Conservation (phyloP, 805 yeast species). For the Pichia nanzhaoensis region DNA sequence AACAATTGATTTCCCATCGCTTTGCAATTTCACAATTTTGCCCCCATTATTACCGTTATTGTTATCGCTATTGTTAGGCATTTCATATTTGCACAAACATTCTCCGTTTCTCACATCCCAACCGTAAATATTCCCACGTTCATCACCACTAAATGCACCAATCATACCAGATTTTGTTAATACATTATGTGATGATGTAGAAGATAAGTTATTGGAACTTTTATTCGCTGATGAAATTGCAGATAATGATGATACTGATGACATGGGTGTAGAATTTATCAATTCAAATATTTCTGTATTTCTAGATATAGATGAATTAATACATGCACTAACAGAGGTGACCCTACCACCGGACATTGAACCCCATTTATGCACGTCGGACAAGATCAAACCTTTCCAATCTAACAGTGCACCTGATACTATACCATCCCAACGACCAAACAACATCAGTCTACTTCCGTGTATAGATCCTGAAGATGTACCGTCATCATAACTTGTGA, state of each 20-base stretch:
- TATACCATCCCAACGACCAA: slow-evolving; percentile 32
- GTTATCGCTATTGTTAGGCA: neutral
- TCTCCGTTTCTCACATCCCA: slow-evolving; percentile 29
- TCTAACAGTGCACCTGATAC: slow-evolving; percentile 24
- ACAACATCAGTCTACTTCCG: slow-evolving; percentile 22
- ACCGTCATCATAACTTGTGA: slow-evolving; percentile 25
- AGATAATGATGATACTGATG: slow-evolving; percentile 1
- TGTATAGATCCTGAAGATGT: slow-evolving; percentile 1
- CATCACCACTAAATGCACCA: slow-evolving; percentile 29
- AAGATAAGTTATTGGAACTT: neutral
- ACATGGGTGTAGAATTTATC: neutral
- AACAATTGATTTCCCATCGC: slow-evolving; percentile 26
- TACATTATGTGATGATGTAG: slow-evolving; percentile 13
- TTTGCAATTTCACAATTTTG: slow-evolving; percentile 20
- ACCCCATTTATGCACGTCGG: slow-evolving; percentile 11
- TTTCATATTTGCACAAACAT: neutral
- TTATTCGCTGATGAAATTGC: neutral
- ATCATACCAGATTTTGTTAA: slow-evolving; percentile 23
- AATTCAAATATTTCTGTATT: neutral
- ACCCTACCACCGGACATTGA: slow-evolving; percentile 9
- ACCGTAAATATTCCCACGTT: slow-evolving; percentile 23
- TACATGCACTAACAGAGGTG: slow-evolving; percentile 9
- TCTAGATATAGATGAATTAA: slow-evolving; percentile 3
- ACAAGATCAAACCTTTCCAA: slow-evolving; percentile 14
- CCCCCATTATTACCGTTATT: too few species aligned